These are phyloP conservation scores for Circinella minor DNA, from an alignment of 371 early-diverging fungal species.

Conservation along the genomic window DNA sequence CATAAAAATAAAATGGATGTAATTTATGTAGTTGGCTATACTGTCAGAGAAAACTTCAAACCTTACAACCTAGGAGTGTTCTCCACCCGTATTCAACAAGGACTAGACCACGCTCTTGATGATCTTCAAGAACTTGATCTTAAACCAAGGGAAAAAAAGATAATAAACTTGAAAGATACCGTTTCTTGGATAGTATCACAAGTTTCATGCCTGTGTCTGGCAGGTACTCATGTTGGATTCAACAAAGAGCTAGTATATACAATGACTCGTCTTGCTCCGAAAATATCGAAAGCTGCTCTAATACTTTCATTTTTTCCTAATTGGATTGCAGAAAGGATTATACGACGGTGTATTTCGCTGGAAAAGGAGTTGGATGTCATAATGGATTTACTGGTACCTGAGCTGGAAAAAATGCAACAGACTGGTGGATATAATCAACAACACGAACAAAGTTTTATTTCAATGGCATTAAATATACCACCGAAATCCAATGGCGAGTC, in stretches of 20 bases:
- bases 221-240: slow-evolving; percentile 26
- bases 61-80: slow-evolving; percentile 30
- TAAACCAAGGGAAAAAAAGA: slow-evolving; percentile 22
- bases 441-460: slow-evolving; percentile 26
- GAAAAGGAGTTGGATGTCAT: slow-evolving; percentile 35
- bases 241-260: slow-evolving; percentile 26
- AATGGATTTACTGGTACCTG: slow-evolving; percentile 32
- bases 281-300: slow-evolving; percentile 30
- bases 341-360: slow-evolving; percentile 30
- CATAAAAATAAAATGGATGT: neutral
- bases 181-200: slow-evolving; percentile 25
- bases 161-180: slow-evolving; percentile 11
- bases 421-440: neutral
- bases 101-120: slow-evolving; percentile 7
- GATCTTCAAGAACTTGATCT: slow-evolving; percentile 20
- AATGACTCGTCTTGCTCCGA: slow-evolving; percentile 34
- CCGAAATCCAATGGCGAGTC: slow-evolving; percentile 26
- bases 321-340: slow-evolving; percentile 26
- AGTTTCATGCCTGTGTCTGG: slow-evolving; percentile 37
- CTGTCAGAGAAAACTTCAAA: slow-evolving; percentile 35
- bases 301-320: slow-evolving; percentile 24
- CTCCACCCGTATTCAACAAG: slow-evolving; percentile 32
- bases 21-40: neutral
- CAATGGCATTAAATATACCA: slow-evolving; percentile 30
- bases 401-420: slow-evolving; percentile 20